Conservation (phyloP, 1,284 basidiomycete genomes). For the Ceratobasidium sp. region DNA sequence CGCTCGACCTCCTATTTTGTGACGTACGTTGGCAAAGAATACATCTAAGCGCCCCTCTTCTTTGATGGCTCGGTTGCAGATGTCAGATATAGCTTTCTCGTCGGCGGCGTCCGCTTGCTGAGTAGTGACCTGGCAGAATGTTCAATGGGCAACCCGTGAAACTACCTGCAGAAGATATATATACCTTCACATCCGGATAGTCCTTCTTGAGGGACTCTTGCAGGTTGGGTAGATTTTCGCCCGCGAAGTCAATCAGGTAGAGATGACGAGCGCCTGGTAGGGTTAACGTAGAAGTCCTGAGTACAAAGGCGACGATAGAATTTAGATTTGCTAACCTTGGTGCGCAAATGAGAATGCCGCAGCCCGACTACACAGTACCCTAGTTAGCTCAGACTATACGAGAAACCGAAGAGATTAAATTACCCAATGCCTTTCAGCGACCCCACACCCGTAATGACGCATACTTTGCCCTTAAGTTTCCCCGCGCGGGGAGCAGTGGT, state of each 20-base stretch:
- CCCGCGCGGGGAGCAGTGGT: constrained; percentile 66
- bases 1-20: background rate
- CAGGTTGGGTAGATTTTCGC: constrained; percentile 78
- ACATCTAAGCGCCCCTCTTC: constrained; percentile 91
- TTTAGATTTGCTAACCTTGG: constrained; percentile 68
- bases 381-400: background rate
- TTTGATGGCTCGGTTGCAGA: constrained; percentile 79
- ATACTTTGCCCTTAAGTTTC: constrained; percentile 85
- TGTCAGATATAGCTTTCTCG: constrained; percentile 73
- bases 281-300: background rate
- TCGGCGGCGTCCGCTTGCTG: constrained; percentile 87
- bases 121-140: constrained; percentile 70
- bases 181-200: constrained; percentile 85
- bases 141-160: background rate
- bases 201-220: constrained; percentile 73
- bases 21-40: constrained; percentile 91
- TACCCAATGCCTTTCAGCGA: constrained; percentile 89
- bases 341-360: constrained; percentile 82
- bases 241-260: constrained; percentile 85
- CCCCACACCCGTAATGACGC: constrained; percentile 89
- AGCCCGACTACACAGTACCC: constrained; percentile 66
- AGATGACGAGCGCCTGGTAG: constrained; percentile 81
- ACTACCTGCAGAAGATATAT: constrained; percentile 54
- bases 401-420: constrained; percentile 51
- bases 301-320: background rate